These are phyloP conservation scores for Alternaria dauci DNA, from an alignment of 2,329 filamentous ascomycete species.

Conservation along the genomic window DNA sequence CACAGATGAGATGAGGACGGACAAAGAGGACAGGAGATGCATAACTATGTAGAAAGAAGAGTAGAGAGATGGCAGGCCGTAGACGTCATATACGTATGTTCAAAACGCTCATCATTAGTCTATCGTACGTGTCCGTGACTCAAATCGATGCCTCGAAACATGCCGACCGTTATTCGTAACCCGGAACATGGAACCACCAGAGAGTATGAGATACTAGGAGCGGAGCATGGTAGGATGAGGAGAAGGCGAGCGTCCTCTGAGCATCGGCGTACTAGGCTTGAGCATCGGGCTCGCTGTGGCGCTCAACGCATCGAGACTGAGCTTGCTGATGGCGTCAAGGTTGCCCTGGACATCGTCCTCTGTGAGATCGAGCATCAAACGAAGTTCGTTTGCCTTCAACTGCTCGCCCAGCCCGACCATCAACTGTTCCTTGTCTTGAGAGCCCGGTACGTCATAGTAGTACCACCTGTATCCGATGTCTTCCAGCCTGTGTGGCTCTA, in stretches of 20 bases:
- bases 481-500: conserved; percentile 43
- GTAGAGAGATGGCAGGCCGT: neutral
- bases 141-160: neutral
- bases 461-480: conserved; percentile 46
- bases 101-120: neutral
- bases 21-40: neutral
- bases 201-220: neutral
- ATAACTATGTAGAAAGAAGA: neutral
- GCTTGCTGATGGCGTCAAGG: conserved; percentile 48
- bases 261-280: conserved; percentile 44
- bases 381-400: conserved; percentile 48
- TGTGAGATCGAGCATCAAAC: conserved; percentile 48
- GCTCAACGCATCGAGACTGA: conserved; percentile 48
- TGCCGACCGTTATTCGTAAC: neutral
- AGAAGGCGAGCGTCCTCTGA: conserved; percentile 45
- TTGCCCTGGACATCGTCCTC: conserved; percentile 49
- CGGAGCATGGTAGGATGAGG: conserved; percentile 42
- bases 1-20: neutral
- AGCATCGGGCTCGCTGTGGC: conserved; percentile 49
- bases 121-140: conserved; percentile 3
- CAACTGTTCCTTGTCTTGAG: conserved; percentile 43
- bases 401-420: conserved; percentile 46
- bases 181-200: neutral
- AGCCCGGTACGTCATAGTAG: conserved; percentile 44
- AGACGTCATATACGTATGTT: neutral